phyloP scores from a whole-genome alignment of 768 basidiomycete species.

The Trametes elegans region DNA sequence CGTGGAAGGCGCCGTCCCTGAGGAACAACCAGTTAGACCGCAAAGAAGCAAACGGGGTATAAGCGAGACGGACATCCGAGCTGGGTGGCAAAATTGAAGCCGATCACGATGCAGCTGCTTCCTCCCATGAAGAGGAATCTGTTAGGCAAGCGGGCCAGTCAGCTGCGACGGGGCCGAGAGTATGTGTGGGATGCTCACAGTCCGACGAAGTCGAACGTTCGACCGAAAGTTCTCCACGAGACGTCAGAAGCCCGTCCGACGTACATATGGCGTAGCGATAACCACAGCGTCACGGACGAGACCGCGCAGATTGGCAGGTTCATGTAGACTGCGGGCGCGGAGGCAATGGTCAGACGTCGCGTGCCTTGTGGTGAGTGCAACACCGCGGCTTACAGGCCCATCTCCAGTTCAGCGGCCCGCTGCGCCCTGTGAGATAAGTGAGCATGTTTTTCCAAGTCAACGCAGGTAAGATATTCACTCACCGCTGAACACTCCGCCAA shows the following conservation, averaged over 20 bases:
- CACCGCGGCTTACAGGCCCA: constrained; percentile 77
- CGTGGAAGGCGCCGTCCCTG: constrained; percentile 67
- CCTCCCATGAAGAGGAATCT: constrained; percentile 75
- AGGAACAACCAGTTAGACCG: constrained; percentile 16
- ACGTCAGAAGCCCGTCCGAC: constrained; percentile 44
- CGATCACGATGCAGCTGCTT: constrained; percentile 71
- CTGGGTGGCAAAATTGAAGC: constrained; percentile 73
- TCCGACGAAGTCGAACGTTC: constrained; percentile 74
- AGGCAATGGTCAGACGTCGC: background rate
- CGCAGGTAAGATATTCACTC: constrained; percentile 25
- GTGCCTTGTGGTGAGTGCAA: constrained; percentile 2
- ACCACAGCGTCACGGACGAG: constrained; percentile 52
- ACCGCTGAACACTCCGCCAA: constrained; percentile 85
- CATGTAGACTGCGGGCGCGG: constrained; percentile 60
- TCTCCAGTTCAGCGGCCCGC: constrained; percentile 59
- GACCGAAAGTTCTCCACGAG: constrained; percentile 54
- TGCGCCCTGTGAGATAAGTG: constrained; percentile 10
- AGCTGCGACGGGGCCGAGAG: constrained; percentile 4
- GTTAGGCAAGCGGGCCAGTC: constrained; percentile 14
- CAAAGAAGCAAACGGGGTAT: constrained; percentile 8
- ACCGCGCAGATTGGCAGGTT: constrained; percentile 74
- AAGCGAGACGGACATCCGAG: constrained; percentile 57
- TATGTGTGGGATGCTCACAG: constrained; percentile 48
- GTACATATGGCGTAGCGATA: constrained; percentile 59
- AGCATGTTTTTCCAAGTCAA: background rate